Base-by-base conservation (phyloP, 148 eudicot species). In the Suaeda aralocaspica region DNA sequence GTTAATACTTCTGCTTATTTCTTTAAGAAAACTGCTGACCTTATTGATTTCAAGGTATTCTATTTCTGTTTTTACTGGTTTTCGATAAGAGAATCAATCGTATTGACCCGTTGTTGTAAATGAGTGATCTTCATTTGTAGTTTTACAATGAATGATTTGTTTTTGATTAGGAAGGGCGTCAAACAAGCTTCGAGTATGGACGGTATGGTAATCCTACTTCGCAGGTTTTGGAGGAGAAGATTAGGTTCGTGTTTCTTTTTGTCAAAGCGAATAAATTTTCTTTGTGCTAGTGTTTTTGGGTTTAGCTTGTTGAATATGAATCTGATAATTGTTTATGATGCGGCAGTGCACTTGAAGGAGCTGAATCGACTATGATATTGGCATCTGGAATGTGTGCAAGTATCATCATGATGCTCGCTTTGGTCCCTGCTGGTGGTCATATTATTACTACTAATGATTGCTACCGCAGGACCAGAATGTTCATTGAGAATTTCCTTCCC, bases 311-410 rank as follows among this genome's bases (percentile, higher is more conserved):
- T 0, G 19, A 36, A 28, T 30, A 3, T 67, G 22, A 19, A 26
- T 59, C 28, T 57, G 9, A 62, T 67, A n/a, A n/a, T n/a, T 60
- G 44, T 68, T 70, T 39, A 44, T 56, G 68, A 11, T 60, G 15
- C 1, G 25, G 74, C 84, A 89, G 98, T 82, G 96, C 96, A n/a
- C 98, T 92, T 59, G 96, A 92, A 83, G 94, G 93, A 62, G 96
- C 98, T 66, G 96, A 92, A 83, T 88, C 98, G 63, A 92, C 98
- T 31, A 46, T 90, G 57, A 52, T 92, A 59, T 24, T 90, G 85
- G 94, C 98, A 53, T 92, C 96, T 67, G 98, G 98, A 75, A 92
- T 92, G 98, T 92, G 92, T 80, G 96, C 92, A 26, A 92, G 96
- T 75, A 88, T 87, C 58, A 87, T 86, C 77, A 76, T 92, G 88